Conservation (phyloP, 345 rosid genomes). For the Pistacia atlantica region DNA sequence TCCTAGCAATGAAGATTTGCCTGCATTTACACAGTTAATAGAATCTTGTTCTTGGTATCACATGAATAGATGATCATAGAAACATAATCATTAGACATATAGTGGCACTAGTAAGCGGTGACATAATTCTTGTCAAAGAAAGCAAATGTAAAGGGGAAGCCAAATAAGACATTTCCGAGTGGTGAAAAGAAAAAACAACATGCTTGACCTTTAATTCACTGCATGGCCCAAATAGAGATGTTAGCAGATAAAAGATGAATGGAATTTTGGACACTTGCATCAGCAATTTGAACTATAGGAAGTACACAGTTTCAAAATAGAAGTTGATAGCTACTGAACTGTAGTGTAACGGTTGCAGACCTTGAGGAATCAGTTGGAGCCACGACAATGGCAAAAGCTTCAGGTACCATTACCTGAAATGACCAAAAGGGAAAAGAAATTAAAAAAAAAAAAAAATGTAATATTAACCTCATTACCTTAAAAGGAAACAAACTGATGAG, state of each 20-base stretch:
- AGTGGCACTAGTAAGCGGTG: constrained; percentile 2
- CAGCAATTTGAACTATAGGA: background rate
- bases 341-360: constrained; percentile 32
- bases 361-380: constrained; percentile 88
- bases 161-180: background rate
- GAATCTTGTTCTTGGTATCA: background rate
- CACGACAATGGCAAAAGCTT: constrained; percentile 88
- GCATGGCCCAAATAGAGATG: background rate
- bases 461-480: background rate
- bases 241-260: background rate
- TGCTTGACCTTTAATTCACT: background rate
- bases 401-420: constrained; percentile 79
- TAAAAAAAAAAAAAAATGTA: background rate
- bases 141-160: background rate
- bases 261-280: background rate
- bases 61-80: background rate
- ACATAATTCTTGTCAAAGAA: background rate
- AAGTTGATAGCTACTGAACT: background rate
- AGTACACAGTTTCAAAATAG: background rate
- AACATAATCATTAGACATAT: constrained; percentile 1
- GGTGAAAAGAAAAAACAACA: background rate
- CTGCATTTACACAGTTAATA: background rate
- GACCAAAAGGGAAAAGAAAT: background rate
- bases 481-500: background rate
- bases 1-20: background rate